Evolutionary conservation across 2,329 filamentous ascomycete species (phyloP).

Genomic region (Botrytis aclada): DNA sequence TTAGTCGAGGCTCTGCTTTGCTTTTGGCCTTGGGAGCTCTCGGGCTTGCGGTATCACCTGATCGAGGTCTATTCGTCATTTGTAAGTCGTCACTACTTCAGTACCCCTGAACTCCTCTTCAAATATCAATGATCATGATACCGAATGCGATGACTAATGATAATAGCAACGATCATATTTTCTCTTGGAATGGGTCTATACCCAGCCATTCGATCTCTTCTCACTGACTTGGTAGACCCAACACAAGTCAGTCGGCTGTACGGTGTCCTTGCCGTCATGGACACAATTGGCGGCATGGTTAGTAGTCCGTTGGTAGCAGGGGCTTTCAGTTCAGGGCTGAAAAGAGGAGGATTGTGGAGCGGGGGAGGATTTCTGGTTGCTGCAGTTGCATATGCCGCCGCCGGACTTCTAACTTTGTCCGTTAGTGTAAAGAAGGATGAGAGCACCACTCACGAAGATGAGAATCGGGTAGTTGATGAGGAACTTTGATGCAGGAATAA

Average conservation of each 20-base stretch:
- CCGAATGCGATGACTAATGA: not conserved
- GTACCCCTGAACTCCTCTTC: too few relatives aligned
- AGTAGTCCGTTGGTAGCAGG: slow-evolving; percentile 47
- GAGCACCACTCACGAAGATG: not conserved
- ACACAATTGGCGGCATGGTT: slow-evolving; percentile 48
- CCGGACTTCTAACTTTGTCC: not conserved
- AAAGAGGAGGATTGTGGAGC: slow-evolving; percentile 46
- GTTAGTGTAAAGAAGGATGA: slow-evolving; percentile 13
- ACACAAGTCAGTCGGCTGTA: slow-evolving; percentile 54
- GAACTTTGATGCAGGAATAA: not conserved
- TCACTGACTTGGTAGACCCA: slow-evolving; percentile 53
- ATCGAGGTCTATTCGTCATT: slow-evolving; percentile 16
- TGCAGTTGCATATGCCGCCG: not conserved
- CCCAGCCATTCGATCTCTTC: slow-evolving; percentile 46
- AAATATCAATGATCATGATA: not conserved
- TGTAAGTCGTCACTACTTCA: slow-evolving; percentile 15
- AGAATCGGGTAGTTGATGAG: not conserved
- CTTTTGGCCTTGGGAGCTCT: slow-evolving; percentile 19
- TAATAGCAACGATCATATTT: slow-evolving; percentile 44
- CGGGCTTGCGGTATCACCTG: slow-evolving; percentile 18
- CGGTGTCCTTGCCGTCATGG: slow-evolving; percentile 49
- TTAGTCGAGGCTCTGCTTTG: slow-evolving; percentile 34
- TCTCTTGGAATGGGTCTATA: slow-evolving; percentile 46
- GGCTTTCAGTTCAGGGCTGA: slow-evolving; percentile 46
- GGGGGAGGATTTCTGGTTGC: slow-evolving; percentile 48